Base-by-base conservation (phyloP, 148 eudicot species). In the Arctostaphylos glauca region DNA sequence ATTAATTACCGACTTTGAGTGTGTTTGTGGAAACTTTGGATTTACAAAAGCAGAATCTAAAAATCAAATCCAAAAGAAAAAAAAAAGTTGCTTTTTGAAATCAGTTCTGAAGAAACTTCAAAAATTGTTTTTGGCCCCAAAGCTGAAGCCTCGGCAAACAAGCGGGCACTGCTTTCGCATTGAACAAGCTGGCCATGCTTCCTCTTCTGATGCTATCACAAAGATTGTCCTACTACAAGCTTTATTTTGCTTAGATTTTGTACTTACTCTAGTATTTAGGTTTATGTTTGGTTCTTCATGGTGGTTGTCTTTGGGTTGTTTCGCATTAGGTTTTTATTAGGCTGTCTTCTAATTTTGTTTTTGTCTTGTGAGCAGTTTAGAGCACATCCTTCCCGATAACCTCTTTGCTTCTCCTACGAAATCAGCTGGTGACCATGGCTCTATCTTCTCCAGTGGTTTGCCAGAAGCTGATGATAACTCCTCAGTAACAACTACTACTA, bases 371-470 rank as follows among this genome's bases (percentile, higher is more conserved):
- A 80, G 92, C 92, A 96, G 98, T 87, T 87, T 94, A n/a, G 99
- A 96, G 77, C 93, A 94, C 84, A 85, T 84, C 73, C 95, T 96
- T 44, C 97, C 99, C 2, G 99, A 96, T 53, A 91, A 86, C 83
- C 92, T 93, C 78, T 92, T 96, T 80, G 88, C 97, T 19, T 94
- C 99, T 73, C 98, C 99, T 3, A 94, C 91, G 41, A 96, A 93
- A 87, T 83, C 84, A 38, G 87, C 87, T 5, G 84, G 84, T 78
- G 94, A 89, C 60, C 84, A 86, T 48, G 81, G 81, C 14, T 73
- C 91, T 4, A 46, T 76, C 56, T 88, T 93, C 44, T 83, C 91
- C 31, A 47, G 86, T 23, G 84, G 83, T 67, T 25, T 87, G 3
- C 47, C 86, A 47, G 91, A 85, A 60, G 60, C 84, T n/a, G 90